phyloP scores from a whole-genome alignment of 1,139 yeast species.

The Taiozyma sp. region DNA sequence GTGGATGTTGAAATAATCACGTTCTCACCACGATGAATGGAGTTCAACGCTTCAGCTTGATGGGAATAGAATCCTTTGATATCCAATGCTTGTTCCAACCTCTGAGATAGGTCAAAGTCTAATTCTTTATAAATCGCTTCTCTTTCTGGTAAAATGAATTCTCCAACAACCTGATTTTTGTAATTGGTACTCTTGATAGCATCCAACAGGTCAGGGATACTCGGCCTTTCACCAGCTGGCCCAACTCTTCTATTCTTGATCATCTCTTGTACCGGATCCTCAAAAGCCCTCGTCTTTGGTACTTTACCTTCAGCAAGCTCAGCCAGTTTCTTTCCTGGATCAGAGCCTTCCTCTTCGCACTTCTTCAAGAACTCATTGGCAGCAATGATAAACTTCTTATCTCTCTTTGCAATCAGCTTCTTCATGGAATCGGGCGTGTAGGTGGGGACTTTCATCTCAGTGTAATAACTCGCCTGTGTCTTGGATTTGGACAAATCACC shows the following conservation, averaged over 20 bases:
- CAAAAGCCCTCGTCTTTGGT: conserved; percentile 45
- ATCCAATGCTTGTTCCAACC: conserved; percentile 46
- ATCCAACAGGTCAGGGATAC: conserved; percentile 42
- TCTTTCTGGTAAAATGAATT: conserved; percentile 37
- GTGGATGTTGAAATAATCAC: conserved; percentile 91
- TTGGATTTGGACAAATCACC: conserved; percentile 46
- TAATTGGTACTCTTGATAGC: conserved; percentile 49
- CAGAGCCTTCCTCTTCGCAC: conserved; percentile 29
- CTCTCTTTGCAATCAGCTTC: conserved; percentile 56
- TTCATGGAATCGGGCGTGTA: conserved; percentile 48
- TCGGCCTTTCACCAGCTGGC: conserved; percentile 28
- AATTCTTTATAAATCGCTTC: conserved; percentile 41
- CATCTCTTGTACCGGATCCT: conserved; percentile 50
- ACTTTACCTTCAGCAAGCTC: conserved; percentile 31
- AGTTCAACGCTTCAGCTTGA: conserved; percentile 72
- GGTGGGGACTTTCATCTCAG: conserved; percentile 37
- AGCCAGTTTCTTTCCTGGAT: conserved; percentile 36
- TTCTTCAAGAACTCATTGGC: conserved; percentile 36
- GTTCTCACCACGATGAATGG: conserved; percentile 49
- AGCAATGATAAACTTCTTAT: conserved; percentile 44
- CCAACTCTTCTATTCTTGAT: conserved; percentile 25
- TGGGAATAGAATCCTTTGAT: conserved; percentile 63
- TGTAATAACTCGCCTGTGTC: conserved; percentile 29
- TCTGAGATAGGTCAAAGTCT: conserved; percentile 36
- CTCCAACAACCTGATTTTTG: conserved; percentile 53